Evolutionary conservation across 371 early-diverging fungal genomes (phyloP), one percentile per base, ranked within the genome.

Genomic region (Mortierella sp.): DNA sequence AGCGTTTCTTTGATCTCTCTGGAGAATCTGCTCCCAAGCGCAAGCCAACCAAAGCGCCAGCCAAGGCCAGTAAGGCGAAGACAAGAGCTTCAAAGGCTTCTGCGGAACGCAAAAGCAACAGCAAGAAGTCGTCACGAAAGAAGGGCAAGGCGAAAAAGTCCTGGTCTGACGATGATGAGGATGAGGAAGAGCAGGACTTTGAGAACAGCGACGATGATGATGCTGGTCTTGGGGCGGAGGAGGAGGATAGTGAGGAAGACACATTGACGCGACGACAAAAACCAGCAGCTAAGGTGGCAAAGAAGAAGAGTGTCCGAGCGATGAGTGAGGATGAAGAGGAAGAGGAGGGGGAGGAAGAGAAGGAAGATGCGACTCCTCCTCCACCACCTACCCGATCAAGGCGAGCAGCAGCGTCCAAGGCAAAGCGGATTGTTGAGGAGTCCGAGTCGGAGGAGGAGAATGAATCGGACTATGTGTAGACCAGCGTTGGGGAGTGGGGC

Each of bases 171-270:
- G 76, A 70, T 1, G 76, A 64, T 2, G 74, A 74, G 34, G 75
- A 69, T 19, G 76, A 70, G 1, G 76, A 70, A 11, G 76, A 76
- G 28, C 71, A 76, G 5, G 64, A 67, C 48, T 61, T 34, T 34
- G 31, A 61, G 21, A 28, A 19, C 37, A n/a, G n/a, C 28, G 59
- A 59, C 5, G 59, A 59, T 28, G 59, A 31, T 0, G 16, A 57
- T 28, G 59, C 8, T 14, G 64, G 31, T 37, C 34, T 19, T 16
- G 14, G 8, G 2, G 31, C 34, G n/a, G n/a, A n/a, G 6, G 61
- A 61, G 21, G 64, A 37, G 3, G 64, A 61, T 8, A 34, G 34
- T 3, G 64, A 61, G 34, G 34, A 34, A 21, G 64, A 61, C 34
- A 8, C 31, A 9, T 8, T 19, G 34, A 34, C 16, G 13, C 31